These are phyloP conservation scores for Kingdonia uniflora DNA, from an alignment of 164 flowering plant species.

Conservation along the genomic window DNA sequence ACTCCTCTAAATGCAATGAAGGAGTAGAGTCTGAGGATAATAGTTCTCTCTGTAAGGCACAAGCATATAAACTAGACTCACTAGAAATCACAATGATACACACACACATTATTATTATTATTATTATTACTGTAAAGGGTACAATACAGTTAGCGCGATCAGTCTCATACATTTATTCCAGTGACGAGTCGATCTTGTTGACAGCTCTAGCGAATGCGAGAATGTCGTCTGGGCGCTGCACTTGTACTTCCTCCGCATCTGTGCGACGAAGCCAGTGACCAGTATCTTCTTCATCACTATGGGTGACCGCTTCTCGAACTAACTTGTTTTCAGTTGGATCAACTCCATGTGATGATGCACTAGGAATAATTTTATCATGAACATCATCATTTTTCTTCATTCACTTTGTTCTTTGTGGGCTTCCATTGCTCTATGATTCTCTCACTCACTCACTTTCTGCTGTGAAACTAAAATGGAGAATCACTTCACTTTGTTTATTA, in stretches of 20 bases:
- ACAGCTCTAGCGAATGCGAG: constrained; percentile 19
- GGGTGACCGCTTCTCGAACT: constrained; percentile 7
- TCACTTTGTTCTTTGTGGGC: constrained; percentile 3
- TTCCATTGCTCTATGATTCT: constrained; percentile 8
- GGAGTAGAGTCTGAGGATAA: no score
- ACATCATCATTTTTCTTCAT: neutral
- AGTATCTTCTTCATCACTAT: neutral
- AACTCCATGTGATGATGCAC: neutral
- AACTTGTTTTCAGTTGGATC: constrained; percentile 11
- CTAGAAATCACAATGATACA: no score
- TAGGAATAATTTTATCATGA: neutral
- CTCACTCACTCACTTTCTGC: no score
- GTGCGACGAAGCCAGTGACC: neutral
- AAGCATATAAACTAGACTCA: no score
- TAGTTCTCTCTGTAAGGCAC: no score
- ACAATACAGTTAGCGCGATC: no score
- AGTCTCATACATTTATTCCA: no score
- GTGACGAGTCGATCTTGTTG: constrained; percentile 14
- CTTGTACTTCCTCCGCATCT: neutral
- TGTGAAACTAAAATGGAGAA: no score
- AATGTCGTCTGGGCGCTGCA: constrained; percentile 2
- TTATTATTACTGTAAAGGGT: no score
- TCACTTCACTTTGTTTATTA: no score
- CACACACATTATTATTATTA: no score
- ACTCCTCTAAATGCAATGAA: no score